Conservation (phyloP, 2,329 filamentous ascomycete species). For the Pseudogymnoascus verrucosus region DNA sequence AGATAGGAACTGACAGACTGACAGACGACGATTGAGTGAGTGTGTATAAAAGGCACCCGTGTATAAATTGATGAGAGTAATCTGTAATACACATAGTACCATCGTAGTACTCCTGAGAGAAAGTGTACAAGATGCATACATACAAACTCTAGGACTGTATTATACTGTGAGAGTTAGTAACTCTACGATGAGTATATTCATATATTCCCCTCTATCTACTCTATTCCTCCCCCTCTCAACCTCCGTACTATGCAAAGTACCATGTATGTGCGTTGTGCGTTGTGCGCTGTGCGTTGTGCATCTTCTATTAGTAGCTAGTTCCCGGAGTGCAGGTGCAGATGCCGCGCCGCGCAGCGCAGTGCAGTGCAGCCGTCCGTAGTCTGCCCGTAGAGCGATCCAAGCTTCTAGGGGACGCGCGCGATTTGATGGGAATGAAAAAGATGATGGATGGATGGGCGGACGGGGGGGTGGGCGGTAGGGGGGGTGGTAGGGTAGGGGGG, state of each 20-base stretch:
- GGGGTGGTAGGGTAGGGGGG: too few relatives aligned
- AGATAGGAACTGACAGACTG: not conserved
- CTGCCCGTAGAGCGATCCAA: not conserved
- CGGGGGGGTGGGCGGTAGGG: too few relatives aligned
- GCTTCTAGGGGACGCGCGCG: not conserved
- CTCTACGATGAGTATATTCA: too few relatives aligned
- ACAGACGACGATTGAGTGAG: too few relatives aligned
- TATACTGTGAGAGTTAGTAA: too few relatives aligned
- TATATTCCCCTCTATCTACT: too few relatives aligned
- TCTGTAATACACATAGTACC: not conserved
- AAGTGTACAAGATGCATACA: too few relatives aligned
- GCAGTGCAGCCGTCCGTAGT: not conserved
- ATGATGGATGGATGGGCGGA: not conserved
- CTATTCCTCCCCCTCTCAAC: too few relatives aligned
- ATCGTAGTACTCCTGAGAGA: too few relatives aligned
- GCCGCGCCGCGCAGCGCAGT: not conserved
- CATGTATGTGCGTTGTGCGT: not conserved
- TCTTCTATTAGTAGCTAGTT: not conserved
- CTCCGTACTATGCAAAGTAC: not conserved
- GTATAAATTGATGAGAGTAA: not conserved
- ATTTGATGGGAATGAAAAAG: not conserved
- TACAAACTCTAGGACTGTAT: too few relatives aligned
- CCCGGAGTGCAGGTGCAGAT: not conserved
- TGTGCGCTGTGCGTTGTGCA: not conserved
- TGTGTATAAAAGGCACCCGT: too few relatives aligned